Evolutionary conservation across 345 rosid species (phyloP).

Genomic region (Litchi chinensis): DNA sequence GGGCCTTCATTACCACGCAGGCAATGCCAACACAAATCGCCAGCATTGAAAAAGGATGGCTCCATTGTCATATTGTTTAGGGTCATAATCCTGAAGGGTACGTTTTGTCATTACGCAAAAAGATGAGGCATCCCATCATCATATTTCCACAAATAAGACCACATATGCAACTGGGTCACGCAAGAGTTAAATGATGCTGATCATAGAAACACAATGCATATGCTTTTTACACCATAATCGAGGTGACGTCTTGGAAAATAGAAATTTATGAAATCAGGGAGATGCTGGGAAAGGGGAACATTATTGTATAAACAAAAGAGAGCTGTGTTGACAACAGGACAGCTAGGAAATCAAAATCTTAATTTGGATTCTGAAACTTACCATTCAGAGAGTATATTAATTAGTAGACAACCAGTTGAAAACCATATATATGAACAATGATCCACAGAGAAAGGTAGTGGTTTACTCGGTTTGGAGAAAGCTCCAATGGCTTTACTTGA

Average conservation of each 20-base stretch:
- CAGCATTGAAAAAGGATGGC: background rate
- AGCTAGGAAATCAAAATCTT: background rate
- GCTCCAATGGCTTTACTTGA: conserved; percentile 33
- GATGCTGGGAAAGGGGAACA: background rate
- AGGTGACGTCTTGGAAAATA: background rate
- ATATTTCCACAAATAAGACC: background rate
- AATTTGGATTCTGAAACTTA: background rate
- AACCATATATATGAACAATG: background rate
- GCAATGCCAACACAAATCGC: background rate
- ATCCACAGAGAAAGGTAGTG: background rate
- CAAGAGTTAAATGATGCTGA: background rate
- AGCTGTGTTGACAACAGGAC: background rate
- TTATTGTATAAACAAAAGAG: background rate
- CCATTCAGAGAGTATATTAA: no score
- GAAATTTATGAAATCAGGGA: background rate
- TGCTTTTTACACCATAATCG: background rate
- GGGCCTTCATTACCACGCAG: no score
- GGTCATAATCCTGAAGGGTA: background rate
- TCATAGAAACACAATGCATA: background rate
- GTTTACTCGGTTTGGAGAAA: background rate
- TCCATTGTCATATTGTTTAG: background rate
- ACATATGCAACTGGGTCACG: background rate
- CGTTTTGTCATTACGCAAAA: background rate
- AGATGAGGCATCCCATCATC: background rate
- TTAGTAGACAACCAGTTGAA: no score